A percentile compares a stretch with the other conserved stretches of the same genome.
Conservation (phyloP, 73 alveolate genomes). For the Blepharisma japonicum region DNA sequence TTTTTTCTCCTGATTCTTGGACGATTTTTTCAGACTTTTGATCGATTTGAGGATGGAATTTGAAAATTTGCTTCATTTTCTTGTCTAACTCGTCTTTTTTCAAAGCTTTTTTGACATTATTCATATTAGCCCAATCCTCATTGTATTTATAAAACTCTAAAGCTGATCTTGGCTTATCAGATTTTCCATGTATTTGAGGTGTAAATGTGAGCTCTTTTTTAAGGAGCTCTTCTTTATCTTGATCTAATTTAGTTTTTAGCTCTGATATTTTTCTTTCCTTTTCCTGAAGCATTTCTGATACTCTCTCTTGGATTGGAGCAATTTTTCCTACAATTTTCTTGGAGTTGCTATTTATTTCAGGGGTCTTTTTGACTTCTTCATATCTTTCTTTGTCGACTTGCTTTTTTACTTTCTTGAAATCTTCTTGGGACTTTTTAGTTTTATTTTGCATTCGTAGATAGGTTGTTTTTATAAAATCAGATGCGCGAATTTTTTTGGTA, state of each 20-base stretch:
- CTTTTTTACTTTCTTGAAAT: neutral
- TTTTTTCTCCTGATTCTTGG: slow-evolving; percentile 4
- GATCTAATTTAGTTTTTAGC: neutral
- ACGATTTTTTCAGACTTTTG: neutral
- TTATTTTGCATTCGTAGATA: slow-evolving; percentile 4
- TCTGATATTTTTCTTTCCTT: neutral
- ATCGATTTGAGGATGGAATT: neutral
- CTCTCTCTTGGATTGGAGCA: neutral
- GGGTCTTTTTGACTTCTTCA: neutral
- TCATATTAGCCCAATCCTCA: neutral
- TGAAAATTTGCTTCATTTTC: neutral
- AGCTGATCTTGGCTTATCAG: neutral
- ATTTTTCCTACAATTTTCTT: neutral
- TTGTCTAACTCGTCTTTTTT: neutral
- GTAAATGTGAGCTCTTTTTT: slow-evolving; percentile 1
- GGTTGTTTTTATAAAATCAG: neutral
- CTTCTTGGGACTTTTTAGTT: neutral
- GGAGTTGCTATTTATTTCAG: slow-evolving; percentile 5
- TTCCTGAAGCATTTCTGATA: neutral
- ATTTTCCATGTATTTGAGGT: neutral
- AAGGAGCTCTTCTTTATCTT: slow-evolving; percentile 1
- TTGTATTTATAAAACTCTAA: slow-evolving; percentile 20
- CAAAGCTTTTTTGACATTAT: neutral
- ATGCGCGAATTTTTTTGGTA: neutral
- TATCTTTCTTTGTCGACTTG: neutral